Evolutionary conservation across 352 stramenopile genomes (phyloP).

Genomic region (Bremia lactucae): DNA sequence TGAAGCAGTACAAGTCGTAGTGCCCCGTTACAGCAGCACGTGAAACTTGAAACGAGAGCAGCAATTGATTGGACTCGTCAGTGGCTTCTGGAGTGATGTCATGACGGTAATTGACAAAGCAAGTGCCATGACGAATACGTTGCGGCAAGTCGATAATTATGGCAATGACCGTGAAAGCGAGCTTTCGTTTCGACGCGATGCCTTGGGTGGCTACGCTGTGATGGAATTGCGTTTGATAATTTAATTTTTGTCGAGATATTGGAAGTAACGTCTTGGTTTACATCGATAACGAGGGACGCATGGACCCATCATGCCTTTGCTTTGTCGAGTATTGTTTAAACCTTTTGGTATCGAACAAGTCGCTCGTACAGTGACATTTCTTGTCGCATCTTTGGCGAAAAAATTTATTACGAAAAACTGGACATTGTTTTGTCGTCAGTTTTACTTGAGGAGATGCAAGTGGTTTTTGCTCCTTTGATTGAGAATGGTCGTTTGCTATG

Average conservation of each 20-base stretch:
- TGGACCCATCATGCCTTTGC: constrained; percentile 8
- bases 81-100: constrained; percentile 59
- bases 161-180: constrained; percentile 22
- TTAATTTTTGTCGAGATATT: constrained; percentile 53
- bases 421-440: constrained; percentile 45
- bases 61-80: constrained; percentile 47
- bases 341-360: constrained; percentile 51
- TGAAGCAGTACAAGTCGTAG: too few relatives aligned
- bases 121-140: constrained; percentile 43
- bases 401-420: constrained; percentile 27
- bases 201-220: constrained; percentile 52
- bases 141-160: constrained; percentile 50
- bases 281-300: constrained; percentile 31
- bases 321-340: constrained; percentile 33
- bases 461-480: constrained; percentile 52
- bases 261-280: constrained; percentile 55
- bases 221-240: constrained; percentile 56
- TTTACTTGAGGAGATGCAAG: constrained; percentile 39
- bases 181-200: constrained; percentile 41
- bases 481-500: constrained; percentile 50
- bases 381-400: constrained; percentile 35
- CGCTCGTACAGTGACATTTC: constrained; percentile 50
- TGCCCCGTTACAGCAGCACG: too few relatives aligned
- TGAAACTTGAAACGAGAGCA: too few relatives aligned
- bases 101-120: constrained; percentile 60